Percentiles rank a stretch among this genome's conserved stretches.
These are phyloP conservation scores for Eucalyptus pauciflora DNA, from an alignment of 345 rosid species.

Conservation along the genomic window DNA sequence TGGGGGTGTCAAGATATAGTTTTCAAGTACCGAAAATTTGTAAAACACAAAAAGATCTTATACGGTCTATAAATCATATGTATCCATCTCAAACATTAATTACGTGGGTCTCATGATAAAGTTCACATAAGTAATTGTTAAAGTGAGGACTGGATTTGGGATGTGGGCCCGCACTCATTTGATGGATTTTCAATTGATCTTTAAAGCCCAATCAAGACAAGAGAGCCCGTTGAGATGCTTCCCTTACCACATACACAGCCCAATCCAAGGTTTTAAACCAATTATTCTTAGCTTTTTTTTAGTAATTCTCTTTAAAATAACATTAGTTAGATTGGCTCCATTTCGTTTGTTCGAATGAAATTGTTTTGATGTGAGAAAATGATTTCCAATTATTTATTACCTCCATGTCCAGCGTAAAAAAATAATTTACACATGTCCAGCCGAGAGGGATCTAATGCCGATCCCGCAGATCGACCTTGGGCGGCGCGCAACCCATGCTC, in stretches of 20 bases:
- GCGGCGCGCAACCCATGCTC: background rate
- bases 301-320: background rate
- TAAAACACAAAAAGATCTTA: background rate
- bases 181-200: background rate
- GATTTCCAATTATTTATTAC: background rate
- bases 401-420: background rate
- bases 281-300: background rate
- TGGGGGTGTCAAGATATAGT: background rate
- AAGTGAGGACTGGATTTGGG: background rate
- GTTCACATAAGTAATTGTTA: background rate
- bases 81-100: background rate
- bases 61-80: background rate
- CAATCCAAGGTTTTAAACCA: background rate
- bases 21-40: background rate
- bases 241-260: background rate
- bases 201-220: background rate
- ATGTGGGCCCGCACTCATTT: background rate
- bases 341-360: background rate
- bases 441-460: background rate
- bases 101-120: background rate
- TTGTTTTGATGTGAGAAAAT: background rate
- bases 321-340: background rate
- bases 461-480: background rate
- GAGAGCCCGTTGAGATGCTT: background rate
- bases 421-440: background rate